Evolutionary conservation across 2,329 filamentous ascomycete species (phyloP).

Genomic region (Fusarium sp.): DNA sequence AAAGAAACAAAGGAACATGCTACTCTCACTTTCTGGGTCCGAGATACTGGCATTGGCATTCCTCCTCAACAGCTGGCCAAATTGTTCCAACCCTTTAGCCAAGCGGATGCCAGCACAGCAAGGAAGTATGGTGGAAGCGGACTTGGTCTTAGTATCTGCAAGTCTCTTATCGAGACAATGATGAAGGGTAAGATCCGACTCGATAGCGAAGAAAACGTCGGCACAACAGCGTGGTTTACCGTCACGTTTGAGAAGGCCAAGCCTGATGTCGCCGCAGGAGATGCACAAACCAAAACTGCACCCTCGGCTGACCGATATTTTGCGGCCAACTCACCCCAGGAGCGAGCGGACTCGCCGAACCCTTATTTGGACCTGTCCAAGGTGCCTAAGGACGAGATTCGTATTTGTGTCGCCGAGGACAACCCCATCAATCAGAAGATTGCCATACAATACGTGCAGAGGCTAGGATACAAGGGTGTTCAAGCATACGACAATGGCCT

Average conservation of each 20-base stretch:
- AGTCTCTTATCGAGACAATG: slow-evolving; percentile 91
- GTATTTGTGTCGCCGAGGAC: slow-evolving; percentile 94
- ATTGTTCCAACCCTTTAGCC: slow-evolving; percentile 91
- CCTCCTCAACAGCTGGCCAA: slow-evolving; percentile 84
- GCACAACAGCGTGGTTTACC: slow-evolving; percentile 82
- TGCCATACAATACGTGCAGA: slow-evolving; percentile 89
- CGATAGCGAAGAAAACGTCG: slow-evolving; percentile 78
- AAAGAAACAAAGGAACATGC: slow-evolving; percentile 77
- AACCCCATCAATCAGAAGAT: slow-evolving; percentile 96
- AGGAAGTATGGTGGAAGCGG: slow-evolving; percentile 93
- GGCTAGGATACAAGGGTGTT: slow-evolving; percentile 83
- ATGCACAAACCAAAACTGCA: slow-evolving; percentile 59
- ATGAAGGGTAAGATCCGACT: slow-evolving; percentile 89
- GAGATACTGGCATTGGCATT: slow-evolving; percentile 93
- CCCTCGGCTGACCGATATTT: slow-evolving; percentile 55
- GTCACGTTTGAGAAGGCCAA: slow-evolving; percentile 88
- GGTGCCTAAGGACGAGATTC: slow-evolving; percentile 81
- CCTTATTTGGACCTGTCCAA: slow-evolving; percentile 76
- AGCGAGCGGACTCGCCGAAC: slow-evolving; percentile 57
- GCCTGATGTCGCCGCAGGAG: slow-evolving; percentile 69
- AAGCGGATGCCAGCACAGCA: slow-evolving; percentile 91
- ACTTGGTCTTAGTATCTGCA: slow-evolving; percentile 92
- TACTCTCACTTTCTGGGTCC: slow-evolving; percentile 85
- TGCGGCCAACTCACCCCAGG: slow-evolving; percentile 50
- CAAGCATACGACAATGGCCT: slow-evolving; percentile 92